Percentiles rank a stretch among this genome's conserved stretches.
Evolutionary conservation across 345 rosid genomes (phyloP).

Genomic region (Euclidium syriacum): DNA sequence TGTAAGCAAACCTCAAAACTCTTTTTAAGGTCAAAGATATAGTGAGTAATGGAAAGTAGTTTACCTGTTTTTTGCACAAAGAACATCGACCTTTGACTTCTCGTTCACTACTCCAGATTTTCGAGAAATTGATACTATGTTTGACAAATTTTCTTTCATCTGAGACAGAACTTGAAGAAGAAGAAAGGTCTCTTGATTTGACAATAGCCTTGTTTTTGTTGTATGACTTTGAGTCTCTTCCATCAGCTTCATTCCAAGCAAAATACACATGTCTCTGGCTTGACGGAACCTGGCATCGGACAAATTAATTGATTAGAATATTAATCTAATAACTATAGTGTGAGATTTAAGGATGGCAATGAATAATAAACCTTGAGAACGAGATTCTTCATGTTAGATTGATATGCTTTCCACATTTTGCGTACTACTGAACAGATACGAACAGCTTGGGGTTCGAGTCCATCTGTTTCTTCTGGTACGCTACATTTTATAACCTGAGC

Average conservation of each 20-base stretch:
- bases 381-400: constrained; percentile 52
- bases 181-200: constrained; percentile 58
- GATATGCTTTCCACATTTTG: constrained; percentile 83
- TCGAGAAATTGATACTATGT: constrained; percentile 67
- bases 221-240: constrained; percentile 33
- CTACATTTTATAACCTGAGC: constrained; percentile 80
- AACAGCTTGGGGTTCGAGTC: constrained; percentile 70
- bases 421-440: constrained; percentile 72
- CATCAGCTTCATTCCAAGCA: constrained; percentile 66
- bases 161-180: constrained; percentile 50
- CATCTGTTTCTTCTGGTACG: constrained; percentile 52
- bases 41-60: constrained; percentile 14
- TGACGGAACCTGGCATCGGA: constrained; percentile 77
- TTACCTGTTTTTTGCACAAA: constrained; percentile 75
- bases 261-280: constrained; percentile 79
- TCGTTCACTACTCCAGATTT: constrained; percentile 88
- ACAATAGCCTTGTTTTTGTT: constrained; percentile 47
- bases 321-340: not conserved
- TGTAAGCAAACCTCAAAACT: not conserved
- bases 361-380: constrained; percentile 80
- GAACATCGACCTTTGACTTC: constrained; percentile 68
- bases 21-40: not conserved
- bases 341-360: constrained; percentile 1
- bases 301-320: not conserved
- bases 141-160: constrained; percentile 56